Conservation (phyloP, 192 early-diverging fungal genomes). For the Spinellus fusiger region DNA sequence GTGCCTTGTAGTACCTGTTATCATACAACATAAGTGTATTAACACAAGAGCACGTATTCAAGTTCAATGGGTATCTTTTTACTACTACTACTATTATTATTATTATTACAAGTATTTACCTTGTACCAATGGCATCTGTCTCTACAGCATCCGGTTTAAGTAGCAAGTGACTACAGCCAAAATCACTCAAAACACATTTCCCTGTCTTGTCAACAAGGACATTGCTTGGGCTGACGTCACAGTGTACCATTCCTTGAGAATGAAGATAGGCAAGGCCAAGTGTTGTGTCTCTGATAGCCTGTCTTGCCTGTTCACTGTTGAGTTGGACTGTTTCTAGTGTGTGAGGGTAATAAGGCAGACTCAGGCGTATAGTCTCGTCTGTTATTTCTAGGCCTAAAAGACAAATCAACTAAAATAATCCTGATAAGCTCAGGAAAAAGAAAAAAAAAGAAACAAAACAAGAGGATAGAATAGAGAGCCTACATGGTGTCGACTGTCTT, state of each 20-base stretch:
- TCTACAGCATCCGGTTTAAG: background rate
- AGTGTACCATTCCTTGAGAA: slow-evolving; percentile 6
- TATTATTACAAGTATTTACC: background rate
- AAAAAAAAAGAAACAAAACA: background rate
- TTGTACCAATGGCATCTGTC: slow-evolving; percentile 13
- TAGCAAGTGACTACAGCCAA: slow-evolving; percentile 9
- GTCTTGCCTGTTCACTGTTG: background rate
- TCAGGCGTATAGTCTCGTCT: background rate
- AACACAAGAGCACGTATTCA: too few relatives aligned
- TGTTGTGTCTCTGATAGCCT: background rate
- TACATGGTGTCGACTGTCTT: background rate
- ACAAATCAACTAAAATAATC: slow-evolving; percentile 3
- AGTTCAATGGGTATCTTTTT: too few relatives aligned
- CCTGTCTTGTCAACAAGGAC: slow-evolving; percentile 3
- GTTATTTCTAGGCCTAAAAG: background rate
- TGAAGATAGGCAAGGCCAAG: slow-evolving; percentile 1
- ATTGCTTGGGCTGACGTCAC: slow-evolving; percentile 12
- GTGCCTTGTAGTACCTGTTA: slow-evolving; percentile 14
- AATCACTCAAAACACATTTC: slow-evolving; percentile 2
- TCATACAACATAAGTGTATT: background rate
- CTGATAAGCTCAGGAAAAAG: background rate
- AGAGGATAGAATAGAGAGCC: background rate
- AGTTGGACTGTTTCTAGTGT: background rate
- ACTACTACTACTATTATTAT: background rate
- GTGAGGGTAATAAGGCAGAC: background rate